These are phyloP conservation scores for Gloeophyllum trabeum DNA, from an alignment of 768 basidiomycete species.

Conservation along the genomic window DNA sequence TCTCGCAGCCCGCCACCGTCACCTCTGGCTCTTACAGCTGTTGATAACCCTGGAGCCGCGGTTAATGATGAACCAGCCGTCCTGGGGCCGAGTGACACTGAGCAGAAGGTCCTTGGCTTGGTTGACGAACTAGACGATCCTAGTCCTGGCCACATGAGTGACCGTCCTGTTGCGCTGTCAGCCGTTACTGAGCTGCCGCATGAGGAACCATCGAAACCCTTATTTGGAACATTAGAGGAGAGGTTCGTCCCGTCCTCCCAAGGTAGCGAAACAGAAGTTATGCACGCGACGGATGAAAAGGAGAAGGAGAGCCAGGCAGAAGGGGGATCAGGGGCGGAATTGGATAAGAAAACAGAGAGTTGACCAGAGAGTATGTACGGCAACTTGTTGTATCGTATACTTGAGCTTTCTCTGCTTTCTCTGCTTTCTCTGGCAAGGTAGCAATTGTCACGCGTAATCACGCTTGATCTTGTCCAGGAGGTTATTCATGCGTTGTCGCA, in stretches of 20 bases:
- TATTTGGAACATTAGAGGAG: conserved; percentile 43
- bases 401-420: no score
- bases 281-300: conserved; percentile 16
- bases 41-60: conserved; percentile 19
- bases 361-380: background rate
- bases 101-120: conserved; percentile 51
- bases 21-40: conserved; percentile 41
- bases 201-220: conserved; percentile 23
- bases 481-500: conserved; percentile 81
- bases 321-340: no score
- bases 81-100: conserved; percentile 20
- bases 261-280: conserved; percentile 14
- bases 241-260: conserved; percentile 48
- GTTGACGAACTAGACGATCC: conserved; percentile 86
- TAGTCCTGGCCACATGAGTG: conserved; percentile 73
- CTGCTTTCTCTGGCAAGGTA: no score
- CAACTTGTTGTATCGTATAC: no score
- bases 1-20: conserved; percentile 75
- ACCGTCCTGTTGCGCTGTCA: conserved; percentile 61
- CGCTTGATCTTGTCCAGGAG: conserved; percentile 81
- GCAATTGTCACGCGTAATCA: conserved; percentile 26
- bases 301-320: conserved; percentile 47
- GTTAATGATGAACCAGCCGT: conserved; percentile 14
- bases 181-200: conserved; percentile 39
- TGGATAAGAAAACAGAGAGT: background rate